These are phyloP conservation scores for Amphicarpaea edgeworthii DNA, from an alignment of 306 rosid species.

Conservation along the genomic window DNA sequence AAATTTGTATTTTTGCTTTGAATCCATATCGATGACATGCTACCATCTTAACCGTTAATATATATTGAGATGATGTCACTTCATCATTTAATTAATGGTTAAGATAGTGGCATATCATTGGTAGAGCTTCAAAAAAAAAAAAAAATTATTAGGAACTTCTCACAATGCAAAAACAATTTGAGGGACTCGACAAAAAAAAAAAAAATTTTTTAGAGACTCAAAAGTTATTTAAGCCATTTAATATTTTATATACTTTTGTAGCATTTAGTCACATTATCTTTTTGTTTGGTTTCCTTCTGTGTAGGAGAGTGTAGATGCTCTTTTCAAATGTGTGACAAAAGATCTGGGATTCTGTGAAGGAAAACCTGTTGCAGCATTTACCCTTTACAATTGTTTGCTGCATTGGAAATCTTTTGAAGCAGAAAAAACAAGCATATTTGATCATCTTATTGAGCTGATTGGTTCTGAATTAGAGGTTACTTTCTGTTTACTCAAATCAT, in stretches of 20 bases:
- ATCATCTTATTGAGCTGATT: conserved; percentile 77
- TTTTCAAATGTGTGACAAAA: conserved; percentile 64
- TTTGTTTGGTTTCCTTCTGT: conserved; percentile 42
- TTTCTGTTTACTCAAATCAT: not conserved
- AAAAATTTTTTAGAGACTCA: too few relatives aligned
- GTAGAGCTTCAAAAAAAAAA: too few relatives aligned
- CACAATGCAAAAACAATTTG: too few relatives aligned
- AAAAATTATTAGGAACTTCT: too few relatives aligned
- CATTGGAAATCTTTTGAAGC: conserved; percentile 95
- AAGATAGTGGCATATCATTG: too few relatives aligned
- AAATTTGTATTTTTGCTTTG: too few relatives aligned
- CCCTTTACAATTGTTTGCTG: conserved; percentile 80
- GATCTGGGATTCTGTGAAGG: conserved; percentile 86
- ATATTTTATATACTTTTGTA: conserved; percentile 32
- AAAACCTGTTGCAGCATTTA: conserved; percentile 88
- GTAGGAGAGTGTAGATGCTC: conserved; percentile 87
- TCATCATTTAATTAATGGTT: too few relatives aligned
- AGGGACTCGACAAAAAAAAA: too few relatives aligned
- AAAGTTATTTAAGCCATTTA: too few relatives aligned
- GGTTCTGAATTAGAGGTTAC: conserved; percentile 90
- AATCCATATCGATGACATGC: too few relatives aligned
- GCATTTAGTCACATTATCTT: conserved; percentile 21
- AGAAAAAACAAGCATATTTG: conserved; percentile 93
- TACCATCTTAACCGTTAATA: too few relatives aligned
- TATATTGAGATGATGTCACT: too few relatives aligned